phyloP scores from a whole-genome alignment of 2,329 filamentous ascomycete genomes.

The Neopestalotiopsis rosae region DNA sequence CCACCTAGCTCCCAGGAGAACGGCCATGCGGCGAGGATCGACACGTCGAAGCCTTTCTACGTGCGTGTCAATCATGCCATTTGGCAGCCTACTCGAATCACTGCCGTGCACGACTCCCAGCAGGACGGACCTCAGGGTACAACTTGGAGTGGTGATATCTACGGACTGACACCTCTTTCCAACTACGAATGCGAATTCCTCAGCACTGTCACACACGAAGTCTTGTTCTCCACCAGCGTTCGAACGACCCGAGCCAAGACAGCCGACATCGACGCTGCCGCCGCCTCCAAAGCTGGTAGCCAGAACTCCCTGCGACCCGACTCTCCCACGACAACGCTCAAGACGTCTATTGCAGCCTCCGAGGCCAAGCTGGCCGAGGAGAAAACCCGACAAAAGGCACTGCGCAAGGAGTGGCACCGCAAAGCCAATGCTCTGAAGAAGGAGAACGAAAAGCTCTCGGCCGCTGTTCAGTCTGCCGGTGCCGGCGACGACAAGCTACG shows the following conservation, averaged over 20 bases:
- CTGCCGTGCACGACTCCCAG: slow-evolving; percentile 47
- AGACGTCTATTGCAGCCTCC: slow-evolving; percentile 75
- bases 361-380: slow-evolving; percentile 75
- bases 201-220: slow-evolving; percentile 66
- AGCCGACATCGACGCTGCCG: slow-evolving; percentile 41
- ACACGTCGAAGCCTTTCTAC: slow-evolving; percentile 77
- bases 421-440: slow-evolving; percentile 71
- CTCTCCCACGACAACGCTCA: slow-evolving; percentile 77
- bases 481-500: slow-evolving; percentile 77
- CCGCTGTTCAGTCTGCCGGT: slow-evolving; percentile 70
- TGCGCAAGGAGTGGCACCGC: slow-evolving; percentile 76
- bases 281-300: slow-evolving; percentile 40
- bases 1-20: slow-evolving; percentile 42
- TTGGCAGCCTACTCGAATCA: slow-evolving; percentile 80
- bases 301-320: slow-evolving; percentile 73
- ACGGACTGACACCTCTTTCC: slow-evolving; percentile 71
- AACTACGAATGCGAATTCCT: slow-evolving; percentile 83
- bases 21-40: slow-evolving; percentile 54
- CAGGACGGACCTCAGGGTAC: slow-evolving; percentile 44
- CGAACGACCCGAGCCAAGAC: slow-evolving; percentile 64
- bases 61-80: slow-evolving; percentile 79
- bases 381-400: slow-evolving; percentile 70
- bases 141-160: slow-evolving; percentile 75
- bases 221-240: slow-evolving; percentile 75
- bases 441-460: slow-evolving; percentile 73